Base-by-base conservation (phyloP, 2,329 filamentous ascomycete species). In the Aspergillus latus region DNA sequence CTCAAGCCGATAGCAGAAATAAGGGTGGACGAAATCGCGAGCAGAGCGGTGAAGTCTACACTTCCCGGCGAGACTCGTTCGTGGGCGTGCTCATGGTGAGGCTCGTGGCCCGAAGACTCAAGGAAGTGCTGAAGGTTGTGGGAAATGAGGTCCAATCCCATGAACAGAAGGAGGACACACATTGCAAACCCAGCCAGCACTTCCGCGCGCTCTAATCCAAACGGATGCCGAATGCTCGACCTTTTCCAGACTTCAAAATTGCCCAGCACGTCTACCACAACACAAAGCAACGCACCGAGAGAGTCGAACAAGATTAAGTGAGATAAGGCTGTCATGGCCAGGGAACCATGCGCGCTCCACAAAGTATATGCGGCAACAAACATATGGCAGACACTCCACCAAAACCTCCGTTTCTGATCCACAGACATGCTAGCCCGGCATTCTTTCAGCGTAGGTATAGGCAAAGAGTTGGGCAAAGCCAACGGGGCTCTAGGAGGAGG, bases 161-260 rank as follows among this genome's bases (percentile, higher is more conserved):
- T 96, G 75, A 99, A 99, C n/a, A 96, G 84, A 10, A 99, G 84
- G 59, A 97, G 91, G 39, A 99, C 89, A 50, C 92, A 95, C 86
- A 97, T 91, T 59, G 92, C 94, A 62, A 99, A 96, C 15, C 94
- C 94, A 36, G 92, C 92, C 13, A 99, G 84, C 4, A 99, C 93
- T 74, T 99, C 94, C 57, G 90, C 89, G 52, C 94, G 85, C 76
- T 97, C 91, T 26, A 99, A 83, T 3, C 84, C 92, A 69, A 99
- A 99, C 0, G 94, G 94, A 74, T 99, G 92, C 26, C 92, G 87
- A 65, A 99, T 89, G 63, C 88, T 95, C 64, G 90, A 93, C 46
- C 93, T 85, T 62, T 91, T 90, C 94, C 94, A 99, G 40, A 97
- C 92, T 71, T 99, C 94, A 67, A 99, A 99, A 72, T 99, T 99